Evolutionary conservation across 1,284 basidiomycete species (phyloP).

Genomic region (Leccinum huronense): DNA sequence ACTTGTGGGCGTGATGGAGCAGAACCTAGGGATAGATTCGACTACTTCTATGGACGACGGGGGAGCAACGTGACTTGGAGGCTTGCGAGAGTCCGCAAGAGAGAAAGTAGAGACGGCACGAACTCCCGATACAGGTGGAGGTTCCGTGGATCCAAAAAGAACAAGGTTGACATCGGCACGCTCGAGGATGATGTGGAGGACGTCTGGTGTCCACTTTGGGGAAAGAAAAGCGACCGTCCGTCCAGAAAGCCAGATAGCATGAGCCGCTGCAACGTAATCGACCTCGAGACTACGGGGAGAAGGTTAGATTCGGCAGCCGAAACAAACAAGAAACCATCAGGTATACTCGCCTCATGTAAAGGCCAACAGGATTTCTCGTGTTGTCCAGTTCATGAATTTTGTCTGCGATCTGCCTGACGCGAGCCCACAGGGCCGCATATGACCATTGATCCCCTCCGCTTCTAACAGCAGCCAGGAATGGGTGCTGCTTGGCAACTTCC

Average conservation of each 20-base stretch:
- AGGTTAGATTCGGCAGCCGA: neutral
- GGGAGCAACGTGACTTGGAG: constrained; percentile 14
- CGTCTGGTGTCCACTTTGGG: constrained; percentile 26
- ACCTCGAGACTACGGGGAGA: constrained; percentile 25
- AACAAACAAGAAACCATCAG: neutral
- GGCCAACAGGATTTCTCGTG: constrained; percentile 26
- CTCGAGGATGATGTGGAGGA: constrained; percentile 22
- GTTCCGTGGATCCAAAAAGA: constrained; percentile 22
- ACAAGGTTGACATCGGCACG: constrained; percentile 25
- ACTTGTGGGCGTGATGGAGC: constrained; percentile 33
- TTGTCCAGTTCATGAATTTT: constrained; percentile 25
- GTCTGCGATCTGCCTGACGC: constrained; percentile 27
- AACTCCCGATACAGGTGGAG: constrained; percentile 15
- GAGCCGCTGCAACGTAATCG: constrained; percentile 31
- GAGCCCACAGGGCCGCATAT: constrained; percentile 32
- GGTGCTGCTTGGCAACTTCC: constrained; percentile 31
- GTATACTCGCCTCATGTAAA: constrained; percentile 23
- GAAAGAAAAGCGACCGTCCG: constrained; percentile 32
- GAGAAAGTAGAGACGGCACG: constrained; percentile 23
- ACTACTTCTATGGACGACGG: constrained; percentile 20
- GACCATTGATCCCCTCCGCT: constrained; percentile 27
- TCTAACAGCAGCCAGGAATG: constrained; percentile 25
- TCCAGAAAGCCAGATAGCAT: constrained; percentile 33
- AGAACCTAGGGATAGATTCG: constrained; percentile 23
- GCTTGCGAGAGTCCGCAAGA: constrained; percentile 13